Evolutionary conservation across 352 stramenopile genomes (phyloP), one percentile per base, ranked within the genome.

Genomic region (Pilasporangium apinafurcum): DNA sequence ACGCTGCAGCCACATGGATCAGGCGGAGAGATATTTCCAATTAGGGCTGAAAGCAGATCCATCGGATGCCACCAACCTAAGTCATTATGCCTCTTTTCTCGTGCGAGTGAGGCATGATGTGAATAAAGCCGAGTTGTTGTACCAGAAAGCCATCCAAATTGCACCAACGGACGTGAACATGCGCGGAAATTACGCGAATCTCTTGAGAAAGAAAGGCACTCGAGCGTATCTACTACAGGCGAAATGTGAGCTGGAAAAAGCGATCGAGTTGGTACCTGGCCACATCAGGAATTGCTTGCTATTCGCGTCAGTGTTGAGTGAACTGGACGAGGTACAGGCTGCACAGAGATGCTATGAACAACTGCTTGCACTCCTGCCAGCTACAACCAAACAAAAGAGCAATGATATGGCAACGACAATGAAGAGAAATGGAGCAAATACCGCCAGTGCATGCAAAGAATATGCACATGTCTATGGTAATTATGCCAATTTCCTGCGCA

Each of bases 1-100:
- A 21, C 46, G 27, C 14, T 64, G 48, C 14, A 13, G 28, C 2
- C 35, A 66, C 26, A 33, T 44, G 7, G 49, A 66, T 14, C 13
- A 62, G 22, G 67, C 56, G 0, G 20, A 62, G 1, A 8, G 28
- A 8, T 46, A 48, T 17, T 69, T 74, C 21, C 18, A 61, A 12
- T 56, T 42, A 10, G 67, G 64, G 12, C 29, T 74, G 9, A 17
- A 10, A 1, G 44, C 41, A 0, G 61, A 66, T 29, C 55, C 58
- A 2, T 16, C 9, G 0, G 35, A 60, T 44, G 40, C 51, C 1
- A 51, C 43, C 4, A 64, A 61, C 4, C 31, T 80, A 2, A 27
- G 39, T 3, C 53, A 52, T 9, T 76, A 64, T 46, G 67, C 60
- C 2, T 57, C 50, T 18, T 77, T 81, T 6, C 34, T 77, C 8